Percentiles rank a stretch among this genome's conserved stretches.
These are phyloP conservation scores for Pseudomicrostroma phylloplanum DNA, from an alignment of 1,284 basidiomycete genomes.

Conservation along the genomic window DNA sequence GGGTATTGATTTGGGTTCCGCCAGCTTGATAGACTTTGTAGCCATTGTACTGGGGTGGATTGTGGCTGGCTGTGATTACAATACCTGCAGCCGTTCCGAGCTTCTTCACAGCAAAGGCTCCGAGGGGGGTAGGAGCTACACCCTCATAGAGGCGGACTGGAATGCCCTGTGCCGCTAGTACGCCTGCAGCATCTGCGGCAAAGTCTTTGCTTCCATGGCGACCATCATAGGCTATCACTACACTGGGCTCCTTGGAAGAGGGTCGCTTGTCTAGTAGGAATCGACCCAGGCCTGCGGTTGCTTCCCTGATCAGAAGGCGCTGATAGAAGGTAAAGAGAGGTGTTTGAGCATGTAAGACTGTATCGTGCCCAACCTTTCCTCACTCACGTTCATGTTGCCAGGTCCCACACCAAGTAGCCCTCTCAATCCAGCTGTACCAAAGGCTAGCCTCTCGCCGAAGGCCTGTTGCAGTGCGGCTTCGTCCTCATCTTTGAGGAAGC, in stretches of 20 bases:
- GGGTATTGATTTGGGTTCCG: slow-evolving; percentile 42
- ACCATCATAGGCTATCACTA: slow-evolving; percentile 43
- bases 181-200: slow-evolving; percentile 31
- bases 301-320: slow-evolving; percentile 37
- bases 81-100: slow-evolving; percentile 36
- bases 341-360: background rate
- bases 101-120: slow-evolving; percentile 37
- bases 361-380: background rate
- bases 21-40: slow-evolving; percentile 40
- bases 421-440: slow-evolving; percentile 38
- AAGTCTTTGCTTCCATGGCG: slow-evolving; percentile 33
- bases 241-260: slow-evolving; percentile 22
- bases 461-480: slow-evolving; percentile 24
- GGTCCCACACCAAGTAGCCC: slow-evolving; percentile 38
- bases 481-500: slow-evolving; percentile 24
- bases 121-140: slow-evolving; percentile 32
- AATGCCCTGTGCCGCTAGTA: slow-evolving; percentile 30
- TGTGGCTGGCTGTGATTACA: slow-evolving; percentile 42
- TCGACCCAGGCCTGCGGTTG: slow-evolving; percentile 32
- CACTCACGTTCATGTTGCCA: slow-evolving; percentile 35
- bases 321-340: slow-evolving; percentile 8
- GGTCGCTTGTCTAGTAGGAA: slow-evolving; percentile 25
- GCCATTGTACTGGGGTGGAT: slow-evolving; percentile 42
- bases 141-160: slow-evolving; percentile 21
- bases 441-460: slow-evolving; percentile 33